Percentiles rank a stretch among this genome's conserved stretches.
Evolutionary conservation across 805 yeast species (phyloP).

Genomic region (Sugiyamaella americana): DNA sequence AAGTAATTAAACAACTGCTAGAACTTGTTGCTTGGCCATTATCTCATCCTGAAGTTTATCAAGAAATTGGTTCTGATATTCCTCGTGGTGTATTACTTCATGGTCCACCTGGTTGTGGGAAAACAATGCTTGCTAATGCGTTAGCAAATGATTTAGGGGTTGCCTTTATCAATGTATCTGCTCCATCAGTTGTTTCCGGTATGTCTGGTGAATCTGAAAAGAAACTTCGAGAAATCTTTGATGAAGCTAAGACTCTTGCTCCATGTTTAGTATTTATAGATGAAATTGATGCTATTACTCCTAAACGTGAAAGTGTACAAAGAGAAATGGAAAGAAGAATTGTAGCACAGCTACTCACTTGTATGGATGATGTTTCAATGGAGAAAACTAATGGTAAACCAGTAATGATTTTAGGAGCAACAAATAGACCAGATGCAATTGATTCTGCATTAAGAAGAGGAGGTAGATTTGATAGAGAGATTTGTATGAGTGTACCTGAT

Average conservation of each 20-base stretch:
- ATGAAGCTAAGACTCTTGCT: constrained; percentile 83
- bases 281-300: constrained; percentile 97
- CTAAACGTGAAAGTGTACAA: constrained; percentile 96
- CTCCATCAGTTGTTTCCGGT: constrained; percentile 95
- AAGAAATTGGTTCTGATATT: constrained; percentile 86
- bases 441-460: constrained; percentile 95
- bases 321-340: constrained; percentile 94
- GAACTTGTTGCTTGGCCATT: constrained; percentile 90
- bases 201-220: constrained; percentile 99
- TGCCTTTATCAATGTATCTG: constrained; percentile 84
- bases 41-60: constrained; percentile 85
- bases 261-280: constrained; percentile 92
- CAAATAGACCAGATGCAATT: constrained; percentile 91
- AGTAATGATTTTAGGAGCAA: constrained; percentile 91
- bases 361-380: constrained; percentile 86
- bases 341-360: constrained; percentile 89
- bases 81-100: constrained; percentile 90
- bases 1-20: constrained; percentile 76
- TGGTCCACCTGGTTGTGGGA: constrained; percentile 99
- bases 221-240: constrained; percentile 85
- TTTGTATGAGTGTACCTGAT: constrained; percentile 89
- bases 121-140: constrained; percentile 93
- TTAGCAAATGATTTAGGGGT: constrained; percentile 91
- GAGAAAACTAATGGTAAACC: constrained; percentile 91
- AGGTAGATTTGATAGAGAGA: constrained; percentile 93